phyloP scores from a whole-genome alignment of 2,329 filamentous ascomycete genomes.

The Epicoccum sorghinum region DNA sequence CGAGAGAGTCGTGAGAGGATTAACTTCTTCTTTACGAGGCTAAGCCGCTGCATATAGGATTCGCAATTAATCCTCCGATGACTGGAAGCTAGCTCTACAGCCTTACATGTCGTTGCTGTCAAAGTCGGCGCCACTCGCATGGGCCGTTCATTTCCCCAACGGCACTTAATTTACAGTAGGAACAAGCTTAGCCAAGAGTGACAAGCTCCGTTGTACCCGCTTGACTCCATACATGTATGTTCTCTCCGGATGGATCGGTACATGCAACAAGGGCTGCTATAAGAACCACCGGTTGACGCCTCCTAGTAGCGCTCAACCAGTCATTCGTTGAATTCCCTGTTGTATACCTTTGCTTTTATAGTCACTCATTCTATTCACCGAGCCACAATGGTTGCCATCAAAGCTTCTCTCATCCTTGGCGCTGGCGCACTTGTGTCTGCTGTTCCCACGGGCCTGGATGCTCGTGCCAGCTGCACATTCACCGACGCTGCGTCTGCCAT shows the following conservation, averaged over 20 bases:
- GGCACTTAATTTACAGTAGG: conserved; percentile 26
- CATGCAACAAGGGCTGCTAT: conserved; percentile 15
- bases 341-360: conserved; percentile 16
- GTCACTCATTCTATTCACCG: conserved; percentile 10
- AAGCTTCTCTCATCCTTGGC: conserved; percentile 29
- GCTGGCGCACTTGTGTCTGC: conserved; percentile 40
- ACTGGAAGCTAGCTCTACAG: conserved; percentile 5
- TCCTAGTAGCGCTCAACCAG: conserved; percentile 8
- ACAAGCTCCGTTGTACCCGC: conserved; percentile 29
- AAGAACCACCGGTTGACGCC: conserved; percentile 17
- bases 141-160: conserved; percentile 19
- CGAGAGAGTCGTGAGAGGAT: too few relatives aligned
- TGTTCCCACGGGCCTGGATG: conserved; percentile 37
- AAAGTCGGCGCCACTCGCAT: conserved; percentile 15
- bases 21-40: background rate
- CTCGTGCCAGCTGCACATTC: conserved; percentile 60
- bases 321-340: conserved; percentile 19
- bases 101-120: conserved; percentile 1
- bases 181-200: conserved; percentile 37
- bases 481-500: conserved; percentile 57
- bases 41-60: background rate
- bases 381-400: conserved; percentile 31
- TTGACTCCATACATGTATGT: conserved; percentile 6
- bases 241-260: conserved; percentile 1
- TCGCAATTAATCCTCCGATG: background rate